A percentile compares a stretch with the other conserved stretches of the same genome.
phyloP scores from a whole-genome alignment of 495 filamentous ascomycete species.

The Halenospora varia region DNA sequence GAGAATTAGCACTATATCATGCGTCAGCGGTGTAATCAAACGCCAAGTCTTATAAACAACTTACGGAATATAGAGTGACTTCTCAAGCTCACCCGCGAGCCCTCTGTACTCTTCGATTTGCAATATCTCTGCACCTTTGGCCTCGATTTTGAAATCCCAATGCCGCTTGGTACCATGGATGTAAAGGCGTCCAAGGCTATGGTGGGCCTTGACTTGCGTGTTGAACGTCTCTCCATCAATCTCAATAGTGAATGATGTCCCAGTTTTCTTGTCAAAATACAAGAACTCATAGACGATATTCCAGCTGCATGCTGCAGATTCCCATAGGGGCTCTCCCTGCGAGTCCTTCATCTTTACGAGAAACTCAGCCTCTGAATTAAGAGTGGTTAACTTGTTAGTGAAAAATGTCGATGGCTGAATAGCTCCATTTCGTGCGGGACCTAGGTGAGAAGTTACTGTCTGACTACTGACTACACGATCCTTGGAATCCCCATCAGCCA shows the following conservation, averaged over 20 bases:
- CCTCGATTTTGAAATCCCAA: constrained; percentile 39
- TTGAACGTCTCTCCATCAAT: constrained; percentile 38
- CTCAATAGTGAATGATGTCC: constrained; percentile 39
- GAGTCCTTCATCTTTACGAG: constrained; percentile 28
- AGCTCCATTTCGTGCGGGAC: constrained; percentile 5
- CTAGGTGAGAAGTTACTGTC: constrained; percentile 23
- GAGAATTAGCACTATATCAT: neutral
- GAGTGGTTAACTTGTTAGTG: constrained; percentile 37
- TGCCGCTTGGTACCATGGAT: constrained; percentile 37
- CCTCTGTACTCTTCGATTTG: too few relatives aligned
- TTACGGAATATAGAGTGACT: constrained; percentile 34
- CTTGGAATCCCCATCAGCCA: constrained; percentile 6
- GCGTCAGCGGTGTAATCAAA: neutral
- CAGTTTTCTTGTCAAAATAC: constrained; percentile 11
- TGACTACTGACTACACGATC: neutral
- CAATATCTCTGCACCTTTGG: constrained; percentile 25
- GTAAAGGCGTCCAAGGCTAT: constrained; percentile 24
- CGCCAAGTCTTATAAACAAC: constrained; percentile 10
- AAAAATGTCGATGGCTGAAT: constrained; percentile 26
- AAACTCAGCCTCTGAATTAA: constrained; percentile 31
- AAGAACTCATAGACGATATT: constrained; percentile 46
- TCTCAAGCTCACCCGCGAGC: constrained; percentile 30
- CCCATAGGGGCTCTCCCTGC: constrained; percentile 8
- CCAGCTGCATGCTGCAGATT: constrained; percentile 12
- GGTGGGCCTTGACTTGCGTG: constrained; percentile 20